Conservation (phyloP, 2,329 filamentous ascomycete species). For the Cadophora luteo-olivacea region DNA sequence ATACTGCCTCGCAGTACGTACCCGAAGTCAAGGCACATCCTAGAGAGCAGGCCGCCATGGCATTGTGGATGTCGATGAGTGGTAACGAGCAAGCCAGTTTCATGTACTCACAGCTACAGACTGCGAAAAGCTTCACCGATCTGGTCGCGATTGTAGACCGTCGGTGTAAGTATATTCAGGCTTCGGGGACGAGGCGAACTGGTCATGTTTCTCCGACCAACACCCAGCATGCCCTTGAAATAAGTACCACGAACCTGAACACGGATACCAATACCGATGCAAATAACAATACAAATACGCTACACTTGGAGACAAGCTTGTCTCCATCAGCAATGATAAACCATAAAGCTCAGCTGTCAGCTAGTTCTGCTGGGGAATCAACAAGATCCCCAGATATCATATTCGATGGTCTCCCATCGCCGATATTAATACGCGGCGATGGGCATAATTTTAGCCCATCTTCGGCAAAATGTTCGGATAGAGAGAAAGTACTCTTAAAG, state of each 20-base stretch:
- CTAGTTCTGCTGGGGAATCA: background rate
- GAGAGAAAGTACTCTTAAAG: background rate
- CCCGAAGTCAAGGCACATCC: background rate
- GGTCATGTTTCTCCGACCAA: background rate
- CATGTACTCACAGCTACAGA: background rate
- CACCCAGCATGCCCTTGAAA: background rate
- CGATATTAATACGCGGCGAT: background rate
- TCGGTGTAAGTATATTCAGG: background rate
- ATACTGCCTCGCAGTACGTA: background rate
- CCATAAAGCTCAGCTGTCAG: too few species aligned
- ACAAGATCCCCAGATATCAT: background rate
- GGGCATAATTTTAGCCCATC: background rate
- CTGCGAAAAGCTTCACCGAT: background rate
- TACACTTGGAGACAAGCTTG: background rate
- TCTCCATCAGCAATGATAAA: background rate
- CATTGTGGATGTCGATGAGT: constrained; percentile 5
- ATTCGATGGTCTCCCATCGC: constrained; percentile 5
- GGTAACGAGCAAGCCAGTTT: background rate
- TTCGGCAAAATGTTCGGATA: background rate
- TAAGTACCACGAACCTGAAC: too few species aligned
- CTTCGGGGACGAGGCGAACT: background rate
- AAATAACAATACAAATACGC: background rate
- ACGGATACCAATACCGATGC: background rate
- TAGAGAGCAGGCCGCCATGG: background rate
- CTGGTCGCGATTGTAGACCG: background rate